phyloP scores from a whole-genome alignment of 2,329 filamentous ascomycete genomes.

The Cordyceps fumosorosea region DNA sequence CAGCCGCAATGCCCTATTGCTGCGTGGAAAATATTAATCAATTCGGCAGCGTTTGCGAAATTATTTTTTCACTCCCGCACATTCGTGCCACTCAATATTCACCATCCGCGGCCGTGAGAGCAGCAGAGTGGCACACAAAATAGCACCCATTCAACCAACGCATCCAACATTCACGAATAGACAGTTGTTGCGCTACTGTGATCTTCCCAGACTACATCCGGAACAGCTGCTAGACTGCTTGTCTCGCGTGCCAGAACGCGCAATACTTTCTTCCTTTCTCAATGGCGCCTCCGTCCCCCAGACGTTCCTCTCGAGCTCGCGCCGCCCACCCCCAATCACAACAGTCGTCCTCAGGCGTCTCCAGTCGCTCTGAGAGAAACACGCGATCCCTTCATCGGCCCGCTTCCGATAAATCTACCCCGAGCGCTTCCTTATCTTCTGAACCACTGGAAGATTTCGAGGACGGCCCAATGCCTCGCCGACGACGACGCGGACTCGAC shows the following conservation, averaged over 20 bases:
- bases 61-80: neutral
- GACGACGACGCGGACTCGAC: conserved; percentile 68
- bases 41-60: neutral
- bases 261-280: conserved; percentile 19
- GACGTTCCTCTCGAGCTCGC: conserved; percentile 87
- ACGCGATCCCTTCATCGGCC: conserved; percentile 67
- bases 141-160: conserved; percentile 12
- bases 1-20: neutral
- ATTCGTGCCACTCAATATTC: neutral
- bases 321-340: conserved; percentile 69
- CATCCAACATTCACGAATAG: neutral
- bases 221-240: conserved; percentile 19
- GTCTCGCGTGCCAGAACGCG: conserved; percentile 16
- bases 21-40: neutral
- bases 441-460: conserved; percentile 60
- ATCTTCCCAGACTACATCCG: neutral
- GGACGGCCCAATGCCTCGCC: conserved; percentile 67
- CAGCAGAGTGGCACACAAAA: neutral
- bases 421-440: conserved; percentile 65
- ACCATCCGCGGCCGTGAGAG: neutral
- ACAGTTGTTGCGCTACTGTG: neutral
- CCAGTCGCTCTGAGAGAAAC: conserved; percentile 66
- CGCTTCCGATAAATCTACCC: conserved; percentile 69
- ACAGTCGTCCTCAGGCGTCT: conserved; percentile 73
- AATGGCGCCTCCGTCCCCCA: conserved; percentile 62